Percentiles rank a stretch among this genome's conserved stretches.
phyloP scores from a whole-genome alignment of 345 rosid species.

The Syzygium oleosum region DNA sequence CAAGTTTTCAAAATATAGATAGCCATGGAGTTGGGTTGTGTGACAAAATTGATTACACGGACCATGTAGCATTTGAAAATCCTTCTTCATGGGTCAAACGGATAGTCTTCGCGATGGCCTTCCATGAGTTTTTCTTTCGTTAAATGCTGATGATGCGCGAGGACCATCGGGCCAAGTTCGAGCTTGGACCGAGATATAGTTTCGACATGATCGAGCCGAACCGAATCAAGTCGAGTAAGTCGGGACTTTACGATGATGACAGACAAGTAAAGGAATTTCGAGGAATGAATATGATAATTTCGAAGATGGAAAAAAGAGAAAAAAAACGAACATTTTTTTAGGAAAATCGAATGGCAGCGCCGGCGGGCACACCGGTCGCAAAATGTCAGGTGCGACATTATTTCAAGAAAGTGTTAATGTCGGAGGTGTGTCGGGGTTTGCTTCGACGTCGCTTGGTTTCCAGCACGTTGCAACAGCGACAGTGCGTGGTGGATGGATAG shows the following conservation, averaged over 20 bases:
- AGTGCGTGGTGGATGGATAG: not conserved
- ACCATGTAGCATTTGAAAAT: not conserved
- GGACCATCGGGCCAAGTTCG: not conserved
- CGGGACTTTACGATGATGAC: not conserved
- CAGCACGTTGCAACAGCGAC: not conserved
- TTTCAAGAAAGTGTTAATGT: not conserved
- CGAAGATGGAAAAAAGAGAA: not conserved
- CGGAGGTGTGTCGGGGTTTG: not conserved
- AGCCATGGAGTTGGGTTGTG: not conserved
- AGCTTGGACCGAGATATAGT: not conserved
- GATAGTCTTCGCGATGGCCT: not conserved
- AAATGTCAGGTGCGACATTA: not conserved
- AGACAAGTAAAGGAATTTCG: not conserved
- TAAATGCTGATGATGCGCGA: not conserved
- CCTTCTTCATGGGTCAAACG: not conserved
- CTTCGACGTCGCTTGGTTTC: not conserved
- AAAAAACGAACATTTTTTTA: too few species aligned
- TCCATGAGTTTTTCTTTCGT: not conserved
- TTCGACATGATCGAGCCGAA: not conserved
- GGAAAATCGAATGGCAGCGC: not conserved
- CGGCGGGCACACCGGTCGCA: not conserved
- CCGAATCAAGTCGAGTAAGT: not conserved
- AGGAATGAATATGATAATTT: not conserved
- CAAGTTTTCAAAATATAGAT: not conserved
- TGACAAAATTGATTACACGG: not conserved